Evolutionary conservation across 768 basidiomycete species (phyloP).

Genomic region (Leccinellum rugosiceps): DNA sequence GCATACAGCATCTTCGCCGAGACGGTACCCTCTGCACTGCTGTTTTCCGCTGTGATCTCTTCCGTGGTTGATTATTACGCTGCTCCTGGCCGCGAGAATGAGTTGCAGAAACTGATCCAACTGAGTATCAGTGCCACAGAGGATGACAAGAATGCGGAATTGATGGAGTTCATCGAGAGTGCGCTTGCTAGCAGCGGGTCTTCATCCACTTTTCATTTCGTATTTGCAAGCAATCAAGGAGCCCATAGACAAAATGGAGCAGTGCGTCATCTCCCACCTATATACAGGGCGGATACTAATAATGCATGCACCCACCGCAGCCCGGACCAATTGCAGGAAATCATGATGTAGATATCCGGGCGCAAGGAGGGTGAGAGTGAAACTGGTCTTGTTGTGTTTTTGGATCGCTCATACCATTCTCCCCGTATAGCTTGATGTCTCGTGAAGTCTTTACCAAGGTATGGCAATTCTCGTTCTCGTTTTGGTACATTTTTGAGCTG

Average conservation of each 20-base stretch:
- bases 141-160: conserved; percentile 21
- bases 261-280: too few relatives aligned
- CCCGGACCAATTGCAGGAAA: background rate
- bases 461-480: background rate
- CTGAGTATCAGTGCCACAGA: conserved; percentile 30
- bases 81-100: conserved; percentile 33
- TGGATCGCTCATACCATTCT: background rate
- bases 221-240: conserved; percentile 31
- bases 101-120: conserved; percentile 37
- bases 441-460: conserved; percentile 25
- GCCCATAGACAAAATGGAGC: conserved; percentile 12
- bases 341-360: conserved; percentile 7
- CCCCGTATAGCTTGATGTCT: conserved; percentile 27
- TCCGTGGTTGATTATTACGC: conserved; percentile 63
- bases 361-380: conserved; percentile 23
- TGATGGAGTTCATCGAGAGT: conserved; percentile 45
- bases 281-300: background rate
- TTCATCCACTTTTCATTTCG: background rate
- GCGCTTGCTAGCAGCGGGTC: conserved; percentile 40
- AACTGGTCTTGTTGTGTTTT: background rate
- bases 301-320: background rate
- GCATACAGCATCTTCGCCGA: conserved; percentile 50
- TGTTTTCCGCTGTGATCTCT: conserved; percentile 54
- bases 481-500: conserved; percentile 13
- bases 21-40: conserved; percentile 50